These are phyloP conservation scores for Dryas octopetala DNA, from an alignment of 306 rosid species.

Conservation along the genomic window DNA sequence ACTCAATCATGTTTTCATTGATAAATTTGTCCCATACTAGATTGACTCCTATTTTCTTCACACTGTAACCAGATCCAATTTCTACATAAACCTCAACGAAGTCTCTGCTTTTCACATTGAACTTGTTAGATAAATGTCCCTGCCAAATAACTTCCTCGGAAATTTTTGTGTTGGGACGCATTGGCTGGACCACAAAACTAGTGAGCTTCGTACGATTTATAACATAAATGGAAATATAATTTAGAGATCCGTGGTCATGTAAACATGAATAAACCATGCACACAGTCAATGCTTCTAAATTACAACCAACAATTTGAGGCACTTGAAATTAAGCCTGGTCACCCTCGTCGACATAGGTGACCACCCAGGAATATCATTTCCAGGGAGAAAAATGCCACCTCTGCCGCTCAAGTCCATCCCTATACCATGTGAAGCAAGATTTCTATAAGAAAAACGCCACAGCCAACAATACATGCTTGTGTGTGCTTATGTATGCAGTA, in stretches of 20 bases:
- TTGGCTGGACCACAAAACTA: not conserved
- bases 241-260: not conserved
- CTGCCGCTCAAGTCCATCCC: too few relatives aligned
- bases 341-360: conserved; percentile 11
- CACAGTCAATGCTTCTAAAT: conserved; percentile 8
- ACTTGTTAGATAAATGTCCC: conserved; percentile 9
- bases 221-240: not conserved
- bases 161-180: not conserved
- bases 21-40: not conserved
- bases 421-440: conserved; percentile 20
- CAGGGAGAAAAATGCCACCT: too few relatives aligned
- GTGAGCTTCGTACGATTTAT: conserved; percentile 11
- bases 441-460: not conserved
- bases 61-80: not conserved
- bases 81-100: conserved; percentile 8
- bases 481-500: too few relatives aligned
- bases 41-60: conserved; percentile 17
- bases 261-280: conserved; percentile 14
- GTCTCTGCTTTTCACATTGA: conserved; percentile 20
- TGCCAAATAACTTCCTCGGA: conserved; percentile 25
- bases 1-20: not conserved
- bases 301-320: conserved; percentile 7
- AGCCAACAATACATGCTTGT: too few relatives aligned
- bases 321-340: conserved; percentile 9
- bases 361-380: too few relatives aligned